These are phyloP conservation scores for Chrysosporium queenslandicum DNA, from an alignment of 2,329 filamentous ascomycete species.

Conservation along the genomic window DNA sequence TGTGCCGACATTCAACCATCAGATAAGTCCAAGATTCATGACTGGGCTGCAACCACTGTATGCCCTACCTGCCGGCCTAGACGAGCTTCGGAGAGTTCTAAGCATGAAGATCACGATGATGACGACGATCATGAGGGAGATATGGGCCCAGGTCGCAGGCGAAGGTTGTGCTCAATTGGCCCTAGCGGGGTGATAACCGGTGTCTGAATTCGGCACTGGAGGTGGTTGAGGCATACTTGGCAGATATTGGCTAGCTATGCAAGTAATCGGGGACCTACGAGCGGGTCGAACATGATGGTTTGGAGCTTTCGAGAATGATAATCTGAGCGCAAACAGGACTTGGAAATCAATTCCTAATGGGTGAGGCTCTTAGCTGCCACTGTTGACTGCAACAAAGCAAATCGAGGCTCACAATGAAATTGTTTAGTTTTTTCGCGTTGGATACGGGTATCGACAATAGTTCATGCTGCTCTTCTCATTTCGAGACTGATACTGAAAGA, in stretches of 20 bases:
- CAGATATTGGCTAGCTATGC: not conserved
- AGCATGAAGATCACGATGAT: not conserved
- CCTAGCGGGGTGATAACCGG: slow-evolving; percentile 8
- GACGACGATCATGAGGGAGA: not conserved
- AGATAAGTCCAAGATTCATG: not conserved
- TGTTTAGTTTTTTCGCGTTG: too few species aligned
- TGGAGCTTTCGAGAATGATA: too few species aligned
- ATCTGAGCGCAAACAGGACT: too few species aligned
- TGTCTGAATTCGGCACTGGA: not conserved
- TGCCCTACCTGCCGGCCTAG: slow-evolving; percentile 6
- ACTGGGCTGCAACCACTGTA: not conserved
- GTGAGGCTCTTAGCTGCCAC: too few species aligned
- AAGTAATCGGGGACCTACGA: not conserved
- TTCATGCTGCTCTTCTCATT: too few species aligned
- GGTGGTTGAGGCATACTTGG: not conserved
- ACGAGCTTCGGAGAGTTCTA: not conserved
- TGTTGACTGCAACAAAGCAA: too few species aligned
- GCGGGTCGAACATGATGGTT: not conserved
- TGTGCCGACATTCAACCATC: slow-evolving; percentile 5
- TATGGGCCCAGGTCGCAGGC: not conserved
- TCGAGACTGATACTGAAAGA: too few species aligned
- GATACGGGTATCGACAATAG: too few species aligned
- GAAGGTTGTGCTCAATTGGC: slow-evolving; percentile 3
- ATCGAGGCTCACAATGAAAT: too few species aligned
- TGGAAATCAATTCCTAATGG: too few species aligned